These are phyloP conservation scores for Heritiera fomes DNA, from an alignment of 345 rosid species.

Conservation along the genomic window DNA sequence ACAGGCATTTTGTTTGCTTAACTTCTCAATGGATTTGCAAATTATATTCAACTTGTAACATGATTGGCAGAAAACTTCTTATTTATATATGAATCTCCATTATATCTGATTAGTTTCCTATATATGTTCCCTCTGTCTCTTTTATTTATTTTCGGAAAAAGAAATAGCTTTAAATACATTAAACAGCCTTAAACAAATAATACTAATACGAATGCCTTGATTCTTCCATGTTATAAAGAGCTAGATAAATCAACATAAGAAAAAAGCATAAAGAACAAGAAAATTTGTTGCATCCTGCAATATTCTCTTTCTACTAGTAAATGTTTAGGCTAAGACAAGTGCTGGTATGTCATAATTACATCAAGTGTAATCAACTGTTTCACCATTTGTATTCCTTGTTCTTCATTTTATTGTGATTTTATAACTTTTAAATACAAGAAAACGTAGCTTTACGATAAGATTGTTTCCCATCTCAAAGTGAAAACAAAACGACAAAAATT, in stretches of 20 bases:
- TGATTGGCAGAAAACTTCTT: background rate
- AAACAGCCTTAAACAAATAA: too few relatives aligned
- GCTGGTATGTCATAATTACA: background rate
- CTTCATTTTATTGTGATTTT: background rate
- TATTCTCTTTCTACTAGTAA: background rate
- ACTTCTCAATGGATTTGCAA: background rate
- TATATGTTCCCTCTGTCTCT: background rate
- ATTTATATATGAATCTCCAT: background rate
- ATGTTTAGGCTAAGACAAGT: background rate
- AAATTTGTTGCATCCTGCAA: background rate
- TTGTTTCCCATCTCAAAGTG: too few relatives aligned
- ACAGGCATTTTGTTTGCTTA: background rate
- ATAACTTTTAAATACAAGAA: background rate
- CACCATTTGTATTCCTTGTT: background rate
- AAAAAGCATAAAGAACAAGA: background rate
- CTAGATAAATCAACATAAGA: too few relatives aligned
- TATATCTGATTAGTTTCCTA: constrained; percentile 5
- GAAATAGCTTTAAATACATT: background rate
- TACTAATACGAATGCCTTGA: too few relatives aligned
- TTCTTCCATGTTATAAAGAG: too few relatives aligned
- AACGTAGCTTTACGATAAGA: background rate
- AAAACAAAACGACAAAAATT: too few relatives aligned
- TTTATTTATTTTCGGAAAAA: background rate
- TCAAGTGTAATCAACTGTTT: background rate
- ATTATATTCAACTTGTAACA: background rate